phyloP scores from a whole-genome alignment of 192 early-diverging fungal species.

The Irineochytrium annulatum region DNA sequence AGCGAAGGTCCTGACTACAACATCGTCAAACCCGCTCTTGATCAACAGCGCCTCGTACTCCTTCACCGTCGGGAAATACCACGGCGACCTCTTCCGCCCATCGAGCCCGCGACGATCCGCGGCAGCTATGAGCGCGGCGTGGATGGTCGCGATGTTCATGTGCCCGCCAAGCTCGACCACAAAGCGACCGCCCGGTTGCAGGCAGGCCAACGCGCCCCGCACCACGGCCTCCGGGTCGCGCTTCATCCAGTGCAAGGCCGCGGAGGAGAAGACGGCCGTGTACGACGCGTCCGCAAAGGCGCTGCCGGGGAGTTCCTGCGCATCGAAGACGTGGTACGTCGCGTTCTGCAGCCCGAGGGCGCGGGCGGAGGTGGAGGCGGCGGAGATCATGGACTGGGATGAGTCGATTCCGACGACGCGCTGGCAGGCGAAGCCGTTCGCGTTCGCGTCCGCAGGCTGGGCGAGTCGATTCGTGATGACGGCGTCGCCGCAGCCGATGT shows the following conservation, averaged over 20 bases:
- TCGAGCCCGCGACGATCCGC: conserved; percentile 14
- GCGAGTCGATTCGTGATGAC: conserved; percentile 50
- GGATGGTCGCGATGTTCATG: conserved; percentile 36
- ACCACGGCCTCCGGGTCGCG: conserved; percentile 53
- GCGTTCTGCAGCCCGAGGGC: too few relatives aligned
- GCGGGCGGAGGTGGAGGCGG: too few relatives aligned
- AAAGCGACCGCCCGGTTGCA: conserved; percentile 55
- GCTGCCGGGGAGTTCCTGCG: too few relatives aligned
- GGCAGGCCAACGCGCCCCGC: conserved; percentile 44
- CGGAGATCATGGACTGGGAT: conserved; percentile 58
- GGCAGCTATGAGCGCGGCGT: conserved; percentile 21
- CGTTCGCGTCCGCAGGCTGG: conserved; percentile 19
- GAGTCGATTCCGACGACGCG: conserved; percentile 63
- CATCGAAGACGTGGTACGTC: conserved; percentile 9
- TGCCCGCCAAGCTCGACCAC: conserved; percentile 58
- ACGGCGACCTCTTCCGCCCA: conserved; percentile 11
- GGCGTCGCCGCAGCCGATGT: conserved; percentile 70
- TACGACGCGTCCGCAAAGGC: too few relatives aligned
- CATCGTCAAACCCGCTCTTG: conserved; percentile 45
- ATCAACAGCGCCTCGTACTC: conserved; percentile 49
- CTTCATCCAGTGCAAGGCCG: conserved; percentile 73
- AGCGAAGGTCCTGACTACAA: conserved; percentile 43
- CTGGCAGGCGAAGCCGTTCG: conserved; percentile 6
- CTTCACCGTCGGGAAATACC: conserved; percentile 30
- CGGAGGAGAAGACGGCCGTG: conserved; percentile 60